These are phyloP conservation scores for Phlebopus sp. DNA, from an alignment of 1,284 basidiomycete genomes.

Conservation along the genomic window DNA sequence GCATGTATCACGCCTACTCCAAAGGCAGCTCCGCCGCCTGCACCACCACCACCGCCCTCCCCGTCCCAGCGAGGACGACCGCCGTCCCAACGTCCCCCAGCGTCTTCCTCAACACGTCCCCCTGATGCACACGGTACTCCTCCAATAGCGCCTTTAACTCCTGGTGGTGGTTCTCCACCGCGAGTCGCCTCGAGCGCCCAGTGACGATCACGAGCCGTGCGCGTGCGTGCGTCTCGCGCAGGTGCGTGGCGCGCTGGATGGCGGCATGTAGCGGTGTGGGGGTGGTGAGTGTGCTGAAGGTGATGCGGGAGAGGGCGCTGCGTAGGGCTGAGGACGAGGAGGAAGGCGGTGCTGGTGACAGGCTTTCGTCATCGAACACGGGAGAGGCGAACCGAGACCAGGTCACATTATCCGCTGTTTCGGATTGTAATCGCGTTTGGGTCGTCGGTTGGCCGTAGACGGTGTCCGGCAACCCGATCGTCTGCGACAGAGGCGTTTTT, in stretches of 20 bases:
- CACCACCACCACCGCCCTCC: conserved; percentile 62
- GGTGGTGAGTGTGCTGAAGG: conserved; percentile 52
- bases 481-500: conserved; percentile 13
- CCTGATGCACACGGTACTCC: conserved; percentile 28
- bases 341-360: background rate
- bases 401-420: conserved; percentile 67
- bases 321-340: conserved; percentile 31
- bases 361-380: conserved; percentile 11
- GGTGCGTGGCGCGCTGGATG: conserved; percentile 31
- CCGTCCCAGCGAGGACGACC: conserved; percentile 60
- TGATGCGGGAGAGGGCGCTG: conserved; percentile 47
- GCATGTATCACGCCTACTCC: no score
- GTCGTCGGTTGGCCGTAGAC: conserved; percentile 59
- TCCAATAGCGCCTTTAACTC: conserved; percentile 68
- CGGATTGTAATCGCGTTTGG: conserved; percentile 59
- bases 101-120: conserved; percentile 66
- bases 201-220: conserved; percentile 57
- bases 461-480: conserved; percentile 52
- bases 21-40: conserved; percentile 47
- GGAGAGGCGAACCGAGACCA: conserved; percentile 52
- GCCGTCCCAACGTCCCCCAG: conserved; percentile 79
- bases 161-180: conserved; percentile 57
- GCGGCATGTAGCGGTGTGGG: conserved; percentile 55
- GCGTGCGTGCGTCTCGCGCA: conserved; percentile 30
- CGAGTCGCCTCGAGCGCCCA: conserved; percentile 69